These are phyloP conservation scores for Saccharomycopsis schoenii DNA, from an alignment of 805 yeast species.

Conservation along the genomic window DNA sequence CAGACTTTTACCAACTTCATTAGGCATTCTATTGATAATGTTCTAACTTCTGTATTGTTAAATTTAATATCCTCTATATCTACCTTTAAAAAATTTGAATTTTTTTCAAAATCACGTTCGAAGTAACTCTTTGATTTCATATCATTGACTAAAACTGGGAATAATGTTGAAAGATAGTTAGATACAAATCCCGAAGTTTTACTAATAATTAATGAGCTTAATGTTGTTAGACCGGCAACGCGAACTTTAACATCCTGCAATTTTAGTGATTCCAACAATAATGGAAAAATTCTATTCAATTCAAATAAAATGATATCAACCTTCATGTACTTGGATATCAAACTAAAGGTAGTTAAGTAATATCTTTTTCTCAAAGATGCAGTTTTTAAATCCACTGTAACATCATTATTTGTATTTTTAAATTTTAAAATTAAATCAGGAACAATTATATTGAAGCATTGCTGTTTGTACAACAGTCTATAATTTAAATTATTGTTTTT, in stretches of 20 bases:
- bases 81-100: conserved; percentile 14
- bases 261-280: conserved; percentile 55
- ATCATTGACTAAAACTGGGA: conserved; percentile 43
- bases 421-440: conserved; percentile 45
- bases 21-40: conserved; percentile 48
- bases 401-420: conserved; percentile 2
- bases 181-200: conserved; percentile 46
- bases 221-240: conserved; percentile 51
- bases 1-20: conserved; percentile 33
- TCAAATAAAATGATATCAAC: conserved; percentile 54
- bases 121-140: conserved; percentile 19
- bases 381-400: background rate
- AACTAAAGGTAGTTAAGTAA: conserved; percentile 56
- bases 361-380: conserved; percentile 31
- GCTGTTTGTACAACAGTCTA: conserved; percentile 67
- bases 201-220: conserved; percentile 39
- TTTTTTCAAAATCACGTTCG: conserved; percentile 12
- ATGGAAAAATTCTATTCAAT: conserved; percentile 54
- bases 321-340: conserved; percentile 56
- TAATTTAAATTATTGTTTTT: conserved; percentile 5
- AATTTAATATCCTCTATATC: conserved; percentile 19
- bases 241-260: conserved; percentile 40
- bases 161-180: conserved; percentile 44
- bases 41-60: conserved; percentile 43
- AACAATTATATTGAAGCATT: conserved; percentile 52